phyloP scores from a whole-genome alignment of 495 filamentous ascomycete species.

The Friedmanniomyces simplex region DNA sequence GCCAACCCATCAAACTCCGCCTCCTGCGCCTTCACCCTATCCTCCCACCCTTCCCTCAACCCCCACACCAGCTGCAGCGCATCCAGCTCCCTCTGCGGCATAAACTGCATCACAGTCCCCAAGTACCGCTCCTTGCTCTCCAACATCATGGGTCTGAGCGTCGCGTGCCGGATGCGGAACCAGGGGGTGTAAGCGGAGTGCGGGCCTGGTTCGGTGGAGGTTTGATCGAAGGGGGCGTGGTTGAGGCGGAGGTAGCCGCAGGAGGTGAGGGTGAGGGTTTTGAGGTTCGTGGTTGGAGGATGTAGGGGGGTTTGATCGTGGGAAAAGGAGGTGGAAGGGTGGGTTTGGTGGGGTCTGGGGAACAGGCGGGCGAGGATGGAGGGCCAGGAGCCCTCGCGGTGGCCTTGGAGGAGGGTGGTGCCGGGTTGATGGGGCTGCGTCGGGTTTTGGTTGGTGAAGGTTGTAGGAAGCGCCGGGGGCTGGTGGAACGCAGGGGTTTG shows the following conservation, averaged over 20 bases:
- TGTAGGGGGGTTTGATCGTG: constrained; percentile 12
- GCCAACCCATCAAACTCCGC: constrained; percentile 27
- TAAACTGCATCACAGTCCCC: constrained; percentile 27
- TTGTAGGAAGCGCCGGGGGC: background rate
- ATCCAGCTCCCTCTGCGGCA: constrained; percentile 21
- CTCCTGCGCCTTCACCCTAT: constrained; percentile 20
- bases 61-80: constrained; percentile 24
- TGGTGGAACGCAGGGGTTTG: background rate
- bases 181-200: background rate
- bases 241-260: constrained; percentile 30
- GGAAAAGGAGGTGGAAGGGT: no score
- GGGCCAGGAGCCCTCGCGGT: constrained; percentile 29
- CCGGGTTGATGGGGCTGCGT: background rate
- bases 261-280: constrained; percentile 21
- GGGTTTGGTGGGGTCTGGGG: constrained; percentile 20
- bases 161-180: constrained; percentile 17
- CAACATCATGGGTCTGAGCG: constrained; percentile 17
- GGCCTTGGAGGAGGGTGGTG: background rate
- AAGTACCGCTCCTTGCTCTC: constrained; percentile 13
- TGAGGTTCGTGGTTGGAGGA: background rate
- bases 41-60: constrained; percentile 25
- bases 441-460: background rate
- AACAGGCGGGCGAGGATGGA: constrained; percentile 28
- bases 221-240: constrained; percentile 19
- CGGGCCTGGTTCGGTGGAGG: constrained; percentile 9